Percentiles rank a stretch among this genome's conserved stretches.
These are phyloP conservation scores for Phalaenopsis hybrid DNA, from an alignment of 116 monocot genomes.

Conservation along the genomic window DNA sequence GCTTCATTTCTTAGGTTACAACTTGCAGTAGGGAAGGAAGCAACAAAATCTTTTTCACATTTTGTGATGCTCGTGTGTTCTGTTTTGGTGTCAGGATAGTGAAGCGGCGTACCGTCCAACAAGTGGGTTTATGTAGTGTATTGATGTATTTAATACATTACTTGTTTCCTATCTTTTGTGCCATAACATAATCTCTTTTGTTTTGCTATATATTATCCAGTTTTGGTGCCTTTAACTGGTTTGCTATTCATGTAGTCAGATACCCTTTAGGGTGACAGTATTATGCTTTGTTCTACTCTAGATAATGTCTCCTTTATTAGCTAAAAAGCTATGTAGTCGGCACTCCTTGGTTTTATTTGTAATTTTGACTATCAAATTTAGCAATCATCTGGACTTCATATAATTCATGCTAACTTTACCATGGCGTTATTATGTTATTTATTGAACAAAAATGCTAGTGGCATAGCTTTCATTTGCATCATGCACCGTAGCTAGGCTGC, in stretches of 20 bases:
- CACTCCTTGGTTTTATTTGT: not conserved
- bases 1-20: constrained; percentile 27
- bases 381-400: not conserved
- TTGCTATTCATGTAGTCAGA: not conserved
- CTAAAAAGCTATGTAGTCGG: not conserved
- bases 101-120: constrained; percentile 31
- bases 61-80: constrained; percentile 33
- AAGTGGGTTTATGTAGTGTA: constrained; percentile 18
- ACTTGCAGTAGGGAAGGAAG: constrained; percentile 36
- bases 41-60: constrained; percentile 35
- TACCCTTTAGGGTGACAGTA: not conserved
- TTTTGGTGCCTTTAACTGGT: not conserved
- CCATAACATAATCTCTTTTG: not conserved
- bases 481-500: not conserved
- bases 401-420: not conserved
- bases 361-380: not conserved
- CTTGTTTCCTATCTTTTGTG: not conserved
- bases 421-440: not conserved
- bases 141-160: not conserved
- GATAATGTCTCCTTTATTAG: not conserved
- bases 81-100: constrained; percentile 47
- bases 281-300: not conserved
- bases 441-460: not conserved
- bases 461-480: not conserved
- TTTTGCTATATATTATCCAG: not conserved